Percentiles rank a stretch among this genome's conserved stretches.
Conservation (phyloP, 2,329 filamentous ascomycete genomes). For the Trichoderma semiorbis region DNA sequence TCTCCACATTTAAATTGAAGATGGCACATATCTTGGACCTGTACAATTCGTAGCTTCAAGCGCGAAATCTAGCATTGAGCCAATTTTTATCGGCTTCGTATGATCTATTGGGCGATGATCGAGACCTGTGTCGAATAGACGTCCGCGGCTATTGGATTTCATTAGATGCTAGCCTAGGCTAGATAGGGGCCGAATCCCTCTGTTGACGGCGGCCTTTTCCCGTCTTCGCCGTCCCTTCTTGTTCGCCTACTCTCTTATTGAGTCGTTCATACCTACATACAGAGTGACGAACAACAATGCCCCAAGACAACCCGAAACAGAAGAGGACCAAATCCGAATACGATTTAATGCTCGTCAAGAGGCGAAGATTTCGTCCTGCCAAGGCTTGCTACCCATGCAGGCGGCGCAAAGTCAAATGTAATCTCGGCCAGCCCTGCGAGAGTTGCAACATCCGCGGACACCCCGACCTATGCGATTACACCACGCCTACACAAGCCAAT, state of each 20-base stretch:
- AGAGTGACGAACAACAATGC: background rate
- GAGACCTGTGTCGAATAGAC: background rate
- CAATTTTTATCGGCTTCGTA: background rate
- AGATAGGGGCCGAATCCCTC: background rate
- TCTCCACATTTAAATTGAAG: background rate
- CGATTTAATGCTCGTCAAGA: background rate
- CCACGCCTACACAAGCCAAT: background rate
- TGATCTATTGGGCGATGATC: background rate
- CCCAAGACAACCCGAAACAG: background rate
- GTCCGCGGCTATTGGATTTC: background rate
- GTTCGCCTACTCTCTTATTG: background rate
- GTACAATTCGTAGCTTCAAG: background rate
- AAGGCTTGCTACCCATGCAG: conserved; percentile 5
- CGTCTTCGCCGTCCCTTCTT: background rate
- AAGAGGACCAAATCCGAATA: background rate
- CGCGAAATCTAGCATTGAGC: background rate
- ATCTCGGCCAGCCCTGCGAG: background rate
- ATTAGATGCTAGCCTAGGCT: background rate
- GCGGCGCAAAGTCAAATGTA: conserved; percentile 4
- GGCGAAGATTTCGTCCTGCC: background rate
- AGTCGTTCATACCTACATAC: background rate
- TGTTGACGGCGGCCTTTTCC: background rate
- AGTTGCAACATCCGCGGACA: conserved; percentile 1
- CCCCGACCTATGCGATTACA: background rate
- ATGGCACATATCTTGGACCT: background rate